Conservation (phyloP, 2,329 filamentous ascomycete species). For the Pyrenophora graminea region DNA sequence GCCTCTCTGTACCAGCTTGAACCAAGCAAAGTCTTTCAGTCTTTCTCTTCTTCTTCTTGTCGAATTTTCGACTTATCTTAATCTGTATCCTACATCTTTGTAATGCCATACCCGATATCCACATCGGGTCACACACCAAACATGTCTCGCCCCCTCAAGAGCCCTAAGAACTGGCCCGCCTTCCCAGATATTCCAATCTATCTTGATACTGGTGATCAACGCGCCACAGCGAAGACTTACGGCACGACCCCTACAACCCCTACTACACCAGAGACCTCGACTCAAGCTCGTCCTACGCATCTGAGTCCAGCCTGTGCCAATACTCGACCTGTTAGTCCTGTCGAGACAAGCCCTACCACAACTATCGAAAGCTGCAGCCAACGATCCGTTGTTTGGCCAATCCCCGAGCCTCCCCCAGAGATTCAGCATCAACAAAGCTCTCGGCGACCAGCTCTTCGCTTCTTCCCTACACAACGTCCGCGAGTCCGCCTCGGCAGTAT, state of each 20-base stretch:
- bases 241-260: slow-evolving; percentile 22
- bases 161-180: slow-evolving; percentile 23
- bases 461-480: slow-evolving; percentile 20
- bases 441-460: slow-evolving; percentile 18
- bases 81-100: slow-evolving; percentile 6
- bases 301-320: not conserved
- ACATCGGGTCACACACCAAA: slow-evolving; percentile 4
- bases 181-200: slow-evolving; percentile 35
- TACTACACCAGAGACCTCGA: too few relatives aligned
- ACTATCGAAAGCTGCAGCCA: slow-evolving; percentile 26
- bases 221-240: slow-evolving; percentile 19
- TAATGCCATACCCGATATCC: slow-evolving; percentile 26
- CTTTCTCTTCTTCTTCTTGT: not conserved
- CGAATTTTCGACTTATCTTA: not conserved
- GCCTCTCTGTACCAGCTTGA: not conserved
- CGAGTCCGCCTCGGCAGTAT: slow-evolving; percentile 15
- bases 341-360: slow-evolving; percentile 18
- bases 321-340: not conserved
- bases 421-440: slow-evolving; percentile 3
- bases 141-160: slow-evolving; percentile 8
- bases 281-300: not conserved
- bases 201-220: slow-evolving; percentile 26
- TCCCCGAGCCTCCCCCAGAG: slow-evolving; percentile 26
- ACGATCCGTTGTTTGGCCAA: slow-evolving; percentile 24
- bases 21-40: not conserved